Base-by-base conservation (phyloP, 2,329 filamentous ascomycete genomes). In the Paraphoma sp. region DNA sequence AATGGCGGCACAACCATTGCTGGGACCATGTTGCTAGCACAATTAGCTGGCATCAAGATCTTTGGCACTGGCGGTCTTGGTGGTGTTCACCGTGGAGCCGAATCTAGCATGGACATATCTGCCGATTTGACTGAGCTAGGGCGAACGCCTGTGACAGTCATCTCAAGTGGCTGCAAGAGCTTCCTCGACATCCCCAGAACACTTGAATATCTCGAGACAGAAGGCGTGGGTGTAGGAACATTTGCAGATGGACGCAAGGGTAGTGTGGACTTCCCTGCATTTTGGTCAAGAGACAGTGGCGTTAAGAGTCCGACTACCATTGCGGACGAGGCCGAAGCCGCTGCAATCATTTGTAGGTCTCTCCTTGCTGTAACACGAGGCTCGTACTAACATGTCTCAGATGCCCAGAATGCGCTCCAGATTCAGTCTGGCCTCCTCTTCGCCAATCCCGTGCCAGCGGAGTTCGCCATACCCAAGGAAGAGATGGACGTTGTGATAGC, bases 41-140 rank as follows among this genome's bases (percentile, higher is more conserved):
- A 91, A 60, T 81, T 93, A 57, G 94, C 93, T 29, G 93, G 93
- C 9, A 96, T 99, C 72, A 89, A 88, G 62, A 86, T 99, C 48
- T 97, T 99, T 77, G 95, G 93, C 28, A 99, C 95, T 6, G 95
- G 95, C 45, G 95, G 95, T 11, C 86, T 99, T 4, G 94, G 95
- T 53, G 95, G 95, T 56, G 95, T 99, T 23, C 95, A 99, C 76
- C 88, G 93, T 44, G 93, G 92, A 51, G 95, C 88, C 46, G 89
- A 97, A 74, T 84, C 84, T 64, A 91, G 90, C 7, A 89, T 98
- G 88, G 95, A 99, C 74, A 87, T 99, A 60, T 98, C 94, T 58
- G 94, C 95, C 41, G 95, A 99, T 78, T 83, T 99, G 58, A 97
- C 92, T 4, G 95, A 98, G 81, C 86, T 99, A 48, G 93, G 95